Base-by-base conservation (phyloP, 495 filamentous ascomycete genomes). In the Talaromyces nanjingensis region DNA sequence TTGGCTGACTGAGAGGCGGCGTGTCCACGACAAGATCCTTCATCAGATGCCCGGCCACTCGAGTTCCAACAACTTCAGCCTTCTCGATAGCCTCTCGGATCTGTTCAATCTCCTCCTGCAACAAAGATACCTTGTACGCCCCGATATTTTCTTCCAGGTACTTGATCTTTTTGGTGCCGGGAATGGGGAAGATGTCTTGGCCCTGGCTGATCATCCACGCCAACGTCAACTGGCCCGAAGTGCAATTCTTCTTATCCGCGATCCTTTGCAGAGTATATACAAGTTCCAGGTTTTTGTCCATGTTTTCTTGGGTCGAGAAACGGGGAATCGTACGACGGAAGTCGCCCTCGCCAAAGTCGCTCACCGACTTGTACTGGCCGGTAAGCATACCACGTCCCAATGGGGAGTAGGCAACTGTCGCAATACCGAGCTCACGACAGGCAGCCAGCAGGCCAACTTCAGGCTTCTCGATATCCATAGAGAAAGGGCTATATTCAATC, bases 71-170 rank as follows among this genome's bases (percentile, higher is more conserved):
- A 54, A 63, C 34, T 14, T n/a, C 12, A 6, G 60, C 59, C 16
- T 33, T 52, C 59, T 63, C 65, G 24, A 66, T 52, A 33, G 58
- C 16, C 25, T 54, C 55, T 31, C 83, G 68, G 39, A 86, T 76
- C 62, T 79, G 73, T 22, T 66, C 64, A 39, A 76, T 73, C 58
- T 87, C 84, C 33, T 77, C 74, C 0, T 66, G 67, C 0, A 70
- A 78, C 27, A 88, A 60, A 1, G 59, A 39, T 4, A 87, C 67
- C 6, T 80, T 42, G 8, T 81, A 24, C 4, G 83, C 77, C 3
- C 66, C 80, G 7, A 77, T 55, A 67, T 87, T 89, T 71, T 87
- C 79, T 65, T 85, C 82, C n/a, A 87, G 66, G 39, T 84, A 81
- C 62, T 77, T 79, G 54, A 81, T 72, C 64, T 73, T 80, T 71